Percentiles rank a stretch among this genome's conserved stretches.
These are phyloP conservation scores for Colletotrichum gloeosporioides DNA, from an alignment of 2,329 filamentous ascomycete species.

Conservation along the genomic window DNA sequence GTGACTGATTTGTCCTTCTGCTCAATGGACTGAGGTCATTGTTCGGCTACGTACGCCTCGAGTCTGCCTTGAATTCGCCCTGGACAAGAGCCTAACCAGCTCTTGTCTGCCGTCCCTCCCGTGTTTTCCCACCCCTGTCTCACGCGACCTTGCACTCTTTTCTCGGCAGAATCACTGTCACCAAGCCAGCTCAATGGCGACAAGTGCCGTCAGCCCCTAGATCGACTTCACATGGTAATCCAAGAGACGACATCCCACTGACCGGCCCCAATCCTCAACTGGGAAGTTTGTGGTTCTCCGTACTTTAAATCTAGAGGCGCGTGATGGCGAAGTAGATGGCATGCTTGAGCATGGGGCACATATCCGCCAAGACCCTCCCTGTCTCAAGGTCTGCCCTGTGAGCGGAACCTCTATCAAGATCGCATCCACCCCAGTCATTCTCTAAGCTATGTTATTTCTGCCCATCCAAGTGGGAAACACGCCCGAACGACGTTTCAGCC, in stretches of 20 bases:
- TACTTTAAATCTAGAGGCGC: not conserved
- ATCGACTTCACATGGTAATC: not conserved
- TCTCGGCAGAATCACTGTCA: not conserved
- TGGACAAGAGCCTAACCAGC: not conserved
- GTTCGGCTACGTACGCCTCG: not conserved
- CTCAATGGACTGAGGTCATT: not conserved
- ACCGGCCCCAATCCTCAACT: not conserved
- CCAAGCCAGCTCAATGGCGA: not conserved
- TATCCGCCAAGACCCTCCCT: not conserved
- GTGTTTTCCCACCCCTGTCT: not conserved
- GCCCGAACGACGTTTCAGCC: conserved; percentile 1
- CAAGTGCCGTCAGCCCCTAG: not conserved
- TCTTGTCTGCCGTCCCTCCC: not conserved
- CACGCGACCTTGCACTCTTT: not conserved
- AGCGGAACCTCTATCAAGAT: not conserved
- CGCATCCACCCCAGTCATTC: not conserved
- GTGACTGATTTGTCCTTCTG: not conserved
- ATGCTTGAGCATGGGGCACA: not conserved
- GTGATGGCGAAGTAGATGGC: not conserved
- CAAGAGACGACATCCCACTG: not conserved
- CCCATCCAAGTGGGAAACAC: not conserved
- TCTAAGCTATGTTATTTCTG: not conserved
- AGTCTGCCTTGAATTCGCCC: not conserved
- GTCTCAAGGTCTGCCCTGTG: not conserved
- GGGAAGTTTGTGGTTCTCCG: not conserved